phyloP scores from a whole-genome alignment of 352 stramenopile genomes.

The Blastocystis sp. region DNA sequence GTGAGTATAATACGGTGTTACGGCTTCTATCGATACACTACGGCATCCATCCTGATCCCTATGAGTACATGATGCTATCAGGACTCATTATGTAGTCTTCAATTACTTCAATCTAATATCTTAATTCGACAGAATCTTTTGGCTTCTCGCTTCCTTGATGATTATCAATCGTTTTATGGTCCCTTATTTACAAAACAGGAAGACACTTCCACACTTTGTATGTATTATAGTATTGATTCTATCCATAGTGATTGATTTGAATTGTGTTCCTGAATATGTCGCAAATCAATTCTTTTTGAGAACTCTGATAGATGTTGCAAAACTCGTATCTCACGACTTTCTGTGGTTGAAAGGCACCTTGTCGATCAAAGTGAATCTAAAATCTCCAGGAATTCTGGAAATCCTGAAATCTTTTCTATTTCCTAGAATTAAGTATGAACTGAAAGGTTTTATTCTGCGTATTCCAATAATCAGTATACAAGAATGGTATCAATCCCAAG shows the following conservation, averaged over 20 bases:
- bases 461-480: constrained; percentile 39
- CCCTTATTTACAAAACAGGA: not conserved
- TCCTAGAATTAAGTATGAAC: not conserved
- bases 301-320: not conserved
- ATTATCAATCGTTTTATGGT: constrained; percentile 13
- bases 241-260: constrained; percentile 7
- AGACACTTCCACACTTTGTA: not conserved
- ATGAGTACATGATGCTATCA: not conserved
- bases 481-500: not conserved
- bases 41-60: not conserved
- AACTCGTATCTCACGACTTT: constrained; percentile 16
- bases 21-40: not conserved
- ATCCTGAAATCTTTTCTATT: not conserved
- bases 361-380: constrained; percentile 26
- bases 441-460: constrained; percentile 15
- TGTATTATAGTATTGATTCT: not conserved
- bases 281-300: constrained; percentile 4
- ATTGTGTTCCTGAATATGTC: not conserved
- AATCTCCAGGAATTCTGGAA: not conserved
- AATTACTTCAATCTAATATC: not conserved
- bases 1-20: not conserved
- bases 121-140: not conserved
- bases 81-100: not conserved
- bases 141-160: not conserved
- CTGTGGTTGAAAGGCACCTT: constrained; percentile 25